Conservation (phyloP, 2,329 filamentous ascomycete genomes). For the Arthroderma sp. region DNA sequence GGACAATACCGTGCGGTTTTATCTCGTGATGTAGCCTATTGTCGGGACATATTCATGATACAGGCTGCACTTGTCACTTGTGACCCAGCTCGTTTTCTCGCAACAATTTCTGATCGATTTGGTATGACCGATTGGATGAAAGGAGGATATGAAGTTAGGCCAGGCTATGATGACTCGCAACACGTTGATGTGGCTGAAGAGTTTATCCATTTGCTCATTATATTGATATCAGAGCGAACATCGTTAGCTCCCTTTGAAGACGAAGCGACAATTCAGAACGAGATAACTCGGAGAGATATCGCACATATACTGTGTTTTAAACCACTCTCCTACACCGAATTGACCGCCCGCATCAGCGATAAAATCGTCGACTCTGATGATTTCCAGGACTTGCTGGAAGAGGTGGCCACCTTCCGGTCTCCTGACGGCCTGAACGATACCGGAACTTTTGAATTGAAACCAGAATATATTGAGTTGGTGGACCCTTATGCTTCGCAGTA, state of each 20-base stretch:
- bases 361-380: slow-evolving; percentile 80
- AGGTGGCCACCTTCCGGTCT: slow-evolving; percentile 77
- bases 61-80: slow-evolving; percentile 84
- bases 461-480: slow-evolving; percentile 71
- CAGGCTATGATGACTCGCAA: slow-evolving; percentile 72
- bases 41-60: slow-evolving; percentile 85
- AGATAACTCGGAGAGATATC: slow-evolving; percentile 75
- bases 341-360: slow-evolving; percentile 74
- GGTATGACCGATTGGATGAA: slow-evolving; percentile 79
- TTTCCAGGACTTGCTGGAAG: slow-evolving; percentile 69
- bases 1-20: slow-evolving; percentile 81
- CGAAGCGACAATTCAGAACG: slow-evolving; percentile 40
- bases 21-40: slow-evolving; percentile 83
- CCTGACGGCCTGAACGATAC: slow-evolving; percentile 87
- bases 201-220: slow-evolving; percentile 84
- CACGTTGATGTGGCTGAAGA: slow-evolving; percentile 90
- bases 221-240: slow-evolving; percentile 77
- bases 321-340: slow-evolving; percentile 85
- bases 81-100: slow-evolving; percentile 68
- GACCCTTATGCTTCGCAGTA: slow-evolving; percentile 96
- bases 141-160: slow-evolving; percentile 60
- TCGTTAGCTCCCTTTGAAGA: slow-evolving; percentile 42
- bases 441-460: slow-evolving; percentile 84
- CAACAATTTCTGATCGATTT: slow-evolving; percentile 82
- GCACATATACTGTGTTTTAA: slow-evolving; percentile 93